phyloP scores from a whole-genome alignment of 805 yeast genomes.

The Cyberlindnera meyerae region DNA sequence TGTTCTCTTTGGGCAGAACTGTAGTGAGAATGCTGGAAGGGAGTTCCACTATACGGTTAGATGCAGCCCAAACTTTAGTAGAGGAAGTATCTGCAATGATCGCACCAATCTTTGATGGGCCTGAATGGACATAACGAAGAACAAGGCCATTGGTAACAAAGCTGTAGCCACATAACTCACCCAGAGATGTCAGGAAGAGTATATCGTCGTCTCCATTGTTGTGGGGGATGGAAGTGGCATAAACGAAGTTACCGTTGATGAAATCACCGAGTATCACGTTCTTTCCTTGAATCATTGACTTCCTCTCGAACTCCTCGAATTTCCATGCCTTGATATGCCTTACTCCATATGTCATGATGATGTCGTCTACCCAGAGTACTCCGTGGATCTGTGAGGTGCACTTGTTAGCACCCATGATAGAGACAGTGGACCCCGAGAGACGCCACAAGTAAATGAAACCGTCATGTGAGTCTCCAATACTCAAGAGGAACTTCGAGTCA shows the following conservation, averaged over 20 bases:
- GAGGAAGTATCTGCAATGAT: constrained; percentile 16
- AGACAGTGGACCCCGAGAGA: constrained; percentile 27
- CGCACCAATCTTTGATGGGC: constrained; percentile 15
- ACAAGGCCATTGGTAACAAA: constrained; percentile 13
- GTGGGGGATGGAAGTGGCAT: constrained; percentile 23
- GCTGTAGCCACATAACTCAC: constrained; percentile 23
- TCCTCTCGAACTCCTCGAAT: constrained; percentile 29
- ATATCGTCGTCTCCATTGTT: constrained; percentile 18
- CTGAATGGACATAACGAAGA: constrained; percentile 12
- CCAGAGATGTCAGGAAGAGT: constrained; percentile 22
- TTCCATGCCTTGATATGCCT: constrained; percentile 63
- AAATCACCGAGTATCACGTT: constrained; percentile 50
- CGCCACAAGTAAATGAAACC: constrained; percentile 65
- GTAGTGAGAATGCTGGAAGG: constrained; percentile 24
- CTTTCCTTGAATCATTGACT: constrained; percentile 46
- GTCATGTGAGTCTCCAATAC: constrained; percentile 65
- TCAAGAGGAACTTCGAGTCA: constrained; percentile 49
- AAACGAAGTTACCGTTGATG: constrained; percentile 46
- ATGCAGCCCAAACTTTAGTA: constrained; percentile 29
- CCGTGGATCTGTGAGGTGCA: constrained; percentile 58
- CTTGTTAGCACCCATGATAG: constrained; percentile 48
- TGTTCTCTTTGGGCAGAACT: constrained; percentile 23
- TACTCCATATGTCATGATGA: constrained; percentile 53
- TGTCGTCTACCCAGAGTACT: constrained; percentile 48
- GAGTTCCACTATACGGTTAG: constrained; percentile 10